A percentile compares a stretch with the other conserved stretches of the same genome.
Evolutionary conservation across 1,139 yeast species (phyloP).

Genomic region (Debaryomyces coudertii): DNA sequence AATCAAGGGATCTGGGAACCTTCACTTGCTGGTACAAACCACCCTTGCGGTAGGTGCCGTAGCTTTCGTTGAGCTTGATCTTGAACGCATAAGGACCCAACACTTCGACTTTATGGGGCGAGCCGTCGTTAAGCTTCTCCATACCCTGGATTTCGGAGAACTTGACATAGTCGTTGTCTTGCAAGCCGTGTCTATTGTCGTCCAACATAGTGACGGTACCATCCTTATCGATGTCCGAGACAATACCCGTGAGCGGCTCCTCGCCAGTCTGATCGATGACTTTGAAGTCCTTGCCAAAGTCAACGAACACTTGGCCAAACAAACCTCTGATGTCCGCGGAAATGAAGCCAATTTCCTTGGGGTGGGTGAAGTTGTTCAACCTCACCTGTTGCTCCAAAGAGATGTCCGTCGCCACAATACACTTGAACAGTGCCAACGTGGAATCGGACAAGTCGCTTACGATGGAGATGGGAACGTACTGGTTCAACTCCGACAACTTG

Average conservation of each 20-base stretch:
- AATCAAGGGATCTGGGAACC: conserved; percentile 67
- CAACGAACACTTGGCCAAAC: conserved; percentile 88
- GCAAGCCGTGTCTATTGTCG: conserved; percentile 89
- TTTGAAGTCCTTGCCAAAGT: conserved; percentile 80
- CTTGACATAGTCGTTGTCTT: conserved; percentile 88
- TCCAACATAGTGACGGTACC: conserved; percentile 93
- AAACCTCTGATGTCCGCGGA: conserved; percentile 84
- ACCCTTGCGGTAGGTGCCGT: conserved; percentile 74
- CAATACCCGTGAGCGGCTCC: conserved; percentile 85
- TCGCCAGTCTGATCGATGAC: conserved; percentile 90
- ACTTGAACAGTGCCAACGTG: conserved; percentile 64
- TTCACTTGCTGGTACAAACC: conserved; percentile 94
- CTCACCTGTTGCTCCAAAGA: conserved; percentile 73
- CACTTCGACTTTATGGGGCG: conserved; percentile 75
- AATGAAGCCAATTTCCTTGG: conserved; percentile 74
- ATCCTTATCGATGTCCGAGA: conserved; percentile 82
- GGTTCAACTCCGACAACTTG: conserved; percentile 78
- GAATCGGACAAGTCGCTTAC: conserved; percentile 54
- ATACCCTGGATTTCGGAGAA: conserved; percentile 86
- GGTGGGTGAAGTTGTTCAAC: conserved; percentile 77
- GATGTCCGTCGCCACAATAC: conserved; percentile 80
- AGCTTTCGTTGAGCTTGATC: conserved; percentile 55
- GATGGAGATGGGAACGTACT: conserved; percentile 86
- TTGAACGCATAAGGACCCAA: conserved; percentile 93
- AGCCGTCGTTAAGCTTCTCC: conserved; percentile 67